A percentile compares a stretch with the other conserved stretches of the same genome.
phyloP scores from a whole-genome alignment of 169 alveolate species.

The Ichthyophthirius multifiliis region DNA sequence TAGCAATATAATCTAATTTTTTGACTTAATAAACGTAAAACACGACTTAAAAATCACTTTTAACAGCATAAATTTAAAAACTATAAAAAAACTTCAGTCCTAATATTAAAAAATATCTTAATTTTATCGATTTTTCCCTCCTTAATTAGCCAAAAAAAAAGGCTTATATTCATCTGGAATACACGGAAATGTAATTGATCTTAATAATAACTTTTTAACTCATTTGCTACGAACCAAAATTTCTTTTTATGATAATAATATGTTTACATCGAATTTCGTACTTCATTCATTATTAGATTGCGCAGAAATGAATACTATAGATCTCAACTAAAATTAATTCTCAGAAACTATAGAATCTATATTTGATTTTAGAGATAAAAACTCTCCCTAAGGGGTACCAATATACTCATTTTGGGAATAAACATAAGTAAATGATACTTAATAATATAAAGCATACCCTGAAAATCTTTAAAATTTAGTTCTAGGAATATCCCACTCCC shows the following conservation, averaged over 20 bases:
- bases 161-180: background rate
- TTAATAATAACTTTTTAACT: background rate
- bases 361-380: slow-evolving; percentile 2
- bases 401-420: background rate
- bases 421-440: background rate
- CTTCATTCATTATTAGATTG: background rate
- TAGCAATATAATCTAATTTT: no score
- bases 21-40: no score
- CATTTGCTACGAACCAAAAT: background rate
- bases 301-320: background rate
- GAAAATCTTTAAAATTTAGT: background rate
- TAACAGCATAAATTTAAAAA: no score
- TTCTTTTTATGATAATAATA: background rate
- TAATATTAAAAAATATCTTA: no score
- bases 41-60: no score
- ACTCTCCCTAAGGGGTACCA: background rate
- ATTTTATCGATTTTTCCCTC: no score
- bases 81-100: no score
- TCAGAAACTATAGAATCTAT: background rate
- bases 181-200: background rate
- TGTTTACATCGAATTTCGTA: background rate
- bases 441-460: background rate
- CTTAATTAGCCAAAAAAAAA: background rate
- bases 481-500: background rate
- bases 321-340: background rate